Evolutionary conservation across 2,329 filamentous ascomycete genomes (phyloP), one percentile per base, ranked within the genome.

Genomic region (Talaromyces islandicus): DNA sequence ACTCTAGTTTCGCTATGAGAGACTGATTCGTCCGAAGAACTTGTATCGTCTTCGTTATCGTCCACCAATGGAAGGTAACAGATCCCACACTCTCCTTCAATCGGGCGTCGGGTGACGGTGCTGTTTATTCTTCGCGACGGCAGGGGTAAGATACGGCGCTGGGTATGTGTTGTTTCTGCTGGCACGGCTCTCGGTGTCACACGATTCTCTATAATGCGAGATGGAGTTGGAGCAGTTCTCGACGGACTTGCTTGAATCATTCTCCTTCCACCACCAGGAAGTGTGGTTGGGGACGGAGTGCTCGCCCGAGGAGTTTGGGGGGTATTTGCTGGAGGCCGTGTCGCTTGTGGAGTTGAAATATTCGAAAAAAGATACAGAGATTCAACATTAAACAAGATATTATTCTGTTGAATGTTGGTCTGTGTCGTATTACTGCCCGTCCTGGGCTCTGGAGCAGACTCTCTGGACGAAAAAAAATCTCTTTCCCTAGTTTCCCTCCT

Each of bases 81-180:
- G 35, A 61, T 56, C 17, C 11, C 43, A 38, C 60, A 61, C 6
- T 61, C 51, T 7, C 60, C 60, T 48, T 61, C 56, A 21, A 58
- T 29, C 25, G 30, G 30, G 24, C 48, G 30, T 7, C 52, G 59
- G 29, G 29, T 27, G 1, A 60, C 24, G 25, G 17, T 29, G 24
- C 9, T 52, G 48, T 25, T 29, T 11, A 25, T 29, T 19, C 48
- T n/a, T 52, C 48, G 11, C 27, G 19, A 0, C 25, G 24, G 12
- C 12, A 14, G 24, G 29, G 24, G 48, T n/a, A 12, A n/a, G 14
- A 25, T 52, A 10, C 48, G 24, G 6, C 48, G 48, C 27, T 29
- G 48, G 14, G 21, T 54, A 29, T 29, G 7, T 19, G n/a, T 17
- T 24, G 43, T 24, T 46, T 24, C 43, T 46, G 43, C 11, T 46